Percentiles rank a stretch among this genome's conserved stretches.
These are phyloP conservation scores for Solanum phureja DNA, from an alignment of 257 asterid species.

Conservation along the genomic window DNA sequence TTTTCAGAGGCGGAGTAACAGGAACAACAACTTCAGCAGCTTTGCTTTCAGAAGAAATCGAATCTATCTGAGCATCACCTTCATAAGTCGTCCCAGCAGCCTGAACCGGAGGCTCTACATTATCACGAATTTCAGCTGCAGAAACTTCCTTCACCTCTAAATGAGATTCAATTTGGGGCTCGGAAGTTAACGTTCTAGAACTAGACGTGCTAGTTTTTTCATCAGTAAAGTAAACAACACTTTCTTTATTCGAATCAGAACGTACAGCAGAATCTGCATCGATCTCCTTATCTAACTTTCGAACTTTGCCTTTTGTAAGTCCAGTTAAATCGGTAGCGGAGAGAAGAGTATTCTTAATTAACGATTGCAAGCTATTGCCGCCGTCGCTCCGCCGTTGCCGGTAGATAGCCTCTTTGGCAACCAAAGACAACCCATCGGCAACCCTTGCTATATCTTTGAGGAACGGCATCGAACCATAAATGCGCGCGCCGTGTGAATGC, in stretches of 20 bases:
- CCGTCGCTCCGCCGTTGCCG: constrained; percentile 9
- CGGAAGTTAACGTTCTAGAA: background rate
- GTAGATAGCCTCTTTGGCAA: constrained; percentile 51
- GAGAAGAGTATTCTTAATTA: constrained; percentile 43
- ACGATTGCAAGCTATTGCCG: constrained; percentile 19
- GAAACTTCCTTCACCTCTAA: background rate
- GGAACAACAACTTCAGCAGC: background rate
- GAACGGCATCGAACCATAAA: constrained; percentile 24
- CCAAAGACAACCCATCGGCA: constrained; percentile 62
- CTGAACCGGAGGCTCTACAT: background rate
- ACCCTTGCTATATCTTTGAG: constrained; percentile 50
- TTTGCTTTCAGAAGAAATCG: background rate
- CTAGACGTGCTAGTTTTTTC: background rate
- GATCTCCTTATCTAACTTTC: constrained; percentile 13
- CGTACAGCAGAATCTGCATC: background rate
- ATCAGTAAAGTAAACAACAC: background rate
- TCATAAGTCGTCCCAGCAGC: constrained; percentile 1
- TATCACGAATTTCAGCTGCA: background rate
- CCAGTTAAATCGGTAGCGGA: constrained; percentile 68
- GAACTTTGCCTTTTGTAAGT: constrained; percentile 62
- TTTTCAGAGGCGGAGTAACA: background rate
- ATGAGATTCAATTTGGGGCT: background rate
- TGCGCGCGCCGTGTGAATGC: background rate
- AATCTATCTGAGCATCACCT: constrained; percentile 1
- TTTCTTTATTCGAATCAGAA: background rate